Conservation (phyloP, 441 rosid species). For the Raphanus hybrid region DNA sequence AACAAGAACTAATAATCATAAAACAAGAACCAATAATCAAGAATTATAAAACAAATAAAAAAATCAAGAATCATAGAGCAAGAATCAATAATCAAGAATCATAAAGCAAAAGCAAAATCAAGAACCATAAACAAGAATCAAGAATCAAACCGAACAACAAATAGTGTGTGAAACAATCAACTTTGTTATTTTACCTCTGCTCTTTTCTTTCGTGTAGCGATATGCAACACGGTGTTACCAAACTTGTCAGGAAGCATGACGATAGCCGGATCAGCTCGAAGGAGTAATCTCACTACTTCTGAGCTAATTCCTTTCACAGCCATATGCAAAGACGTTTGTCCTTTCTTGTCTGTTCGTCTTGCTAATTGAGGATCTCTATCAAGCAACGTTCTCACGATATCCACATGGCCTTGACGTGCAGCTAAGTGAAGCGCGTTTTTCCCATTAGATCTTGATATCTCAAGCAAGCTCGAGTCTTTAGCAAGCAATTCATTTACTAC, state of each 20-base stretch:
- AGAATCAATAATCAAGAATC: background rate
- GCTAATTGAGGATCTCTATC: slow-evolving; percentile 74
- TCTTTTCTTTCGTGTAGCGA: slow-evolving; percentile 86
- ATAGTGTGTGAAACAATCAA: background rate
- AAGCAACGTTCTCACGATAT: slow-evolving; percentile 70
- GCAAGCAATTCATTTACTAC: slow-evolving; percentile 68
- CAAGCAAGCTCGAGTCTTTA: slow-evolving; percentile 65
- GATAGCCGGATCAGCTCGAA: slow-evolving; percentile 71
- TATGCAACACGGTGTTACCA: slow-evolving; percentile 78
- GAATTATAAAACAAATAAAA: background rate
- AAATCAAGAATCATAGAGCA: background rate
- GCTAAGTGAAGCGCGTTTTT: slow-evolving; percentile 90
- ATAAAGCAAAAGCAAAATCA: too few relatives aligned
- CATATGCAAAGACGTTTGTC: slow-evolving; percentile 94
- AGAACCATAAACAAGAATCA: too few relatives aligned
- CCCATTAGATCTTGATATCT: slow-evolving; percentile 70
- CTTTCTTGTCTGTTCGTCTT: slow-evolving; percentile 84
- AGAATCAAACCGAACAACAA: slow-evolving; percentile 8
- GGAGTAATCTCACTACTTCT: slow-evolving; percentile 69
- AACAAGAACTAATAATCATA: background rate
- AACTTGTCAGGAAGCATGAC: slow-evolving; percentile 87
- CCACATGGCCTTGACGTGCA: slow-evolving; percentile 89
- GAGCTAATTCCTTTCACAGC: slow-evolving; percentile 80
- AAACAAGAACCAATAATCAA: background rate
- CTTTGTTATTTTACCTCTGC: slow-evolving; percentile 53